phyloP scores from a whole-genome alignment of 2,329 filamentous ascomycete species.

The Colletotrichum caudatum region DNA sequence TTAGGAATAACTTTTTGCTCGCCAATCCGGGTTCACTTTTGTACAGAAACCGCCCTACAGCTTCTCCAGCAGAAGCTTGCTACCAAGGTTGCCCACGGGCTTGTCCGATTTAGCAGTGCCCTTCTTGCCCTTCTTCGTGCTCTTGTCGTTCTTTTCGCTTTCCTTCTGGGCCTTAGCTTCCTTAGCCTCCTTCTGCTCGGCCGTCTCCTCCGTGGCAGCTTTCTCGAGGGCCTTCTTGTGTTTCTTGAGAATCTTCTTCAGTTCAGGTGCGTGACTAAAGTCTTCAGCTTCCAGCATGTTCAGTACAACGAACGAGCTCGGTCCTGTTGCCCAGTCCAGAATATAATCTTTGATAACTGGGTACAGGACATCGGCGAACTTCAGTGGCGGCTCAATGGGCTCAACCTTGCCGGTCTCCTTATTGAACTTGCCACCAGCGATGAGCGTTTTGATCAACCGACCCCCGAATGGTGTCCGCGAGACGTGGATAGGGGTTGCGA shows the following conservation, averaged over 20 bases:
- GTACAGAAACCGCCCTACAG: slow-evolving; percentile 50
- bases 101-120: slow-evolving; percentile 56
- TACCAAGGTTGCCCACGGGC: slow-evolving; percentile 70
- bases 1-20: slow-evolving; percentile 34
- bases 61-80: slow-evolving; percentile 71
- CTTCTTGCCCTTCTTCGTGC: slow-evolving; percentile 57
- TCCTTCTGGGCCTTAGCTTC: slow-evolving; percentile 61
- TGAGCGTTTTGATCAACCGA: slow-evolving; percentile 90
- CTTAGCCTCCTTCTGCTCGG: slow-evolving; percentile 64
- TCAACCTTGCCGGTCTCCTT: slow-evolving; percentile 76
- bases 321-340: slow-evolving; percentile 85
- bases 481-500: slow-evolving; percentile 59
- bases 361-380: slow-evolving; percentile 87
- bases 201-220: slow-evolving; percentile 71
- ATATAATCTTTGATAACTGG: slow-evolving; percentile 80
- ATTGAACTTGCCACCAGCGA: slow-evolving; percentile 90
- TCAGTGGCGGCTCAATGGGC: slow-evolving; percentile 79
- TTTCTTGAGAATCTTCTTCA: slow-evolving; percentile 78
- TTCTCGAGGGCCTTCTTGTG: slow-evolving; percentile 78
- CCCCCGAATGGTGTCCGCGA: slow-evolving; percentile 74
- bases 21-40: slow-evolving; percentile 24
- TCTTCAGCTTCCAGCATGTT: slow-evolving; percentile 81
- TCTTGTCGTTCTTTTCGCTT: slow-evolving; percentile 54
- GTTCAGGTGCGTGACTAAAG: slow-evolving; percentile 74
- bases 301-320: slow-evolving; percentile 88